These are phyloP conservation scores for Trametes versicolor DNA, from an alignment of 1,284 basidiomycete genomes.

Conservation along the genomic window DNA sequence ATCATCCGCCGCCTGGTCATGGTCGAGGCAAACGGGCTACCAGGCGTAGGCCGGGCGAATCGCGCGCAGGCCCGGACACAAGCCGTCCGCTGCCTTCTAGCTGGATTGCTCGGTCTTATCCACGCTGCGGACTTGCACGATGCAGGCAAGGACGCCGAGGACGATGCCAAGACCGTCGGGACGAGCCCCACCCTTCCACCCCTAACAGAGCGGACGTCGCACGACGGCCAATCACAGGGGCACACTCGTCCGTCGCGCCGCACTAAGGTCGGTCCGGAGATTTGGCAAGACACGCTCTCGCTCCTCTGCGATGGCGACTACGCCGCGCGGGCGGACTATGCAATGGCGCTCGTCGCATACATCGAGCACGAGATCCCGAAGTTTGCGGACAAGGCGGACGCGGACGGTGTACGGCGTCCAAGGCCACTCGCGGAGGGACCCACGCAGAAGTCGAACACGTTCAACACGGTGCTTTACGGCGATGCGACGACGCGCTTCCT, in stretches of 20 bases:
- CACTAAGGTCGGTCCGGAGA: slow-evolving; percentile 80
- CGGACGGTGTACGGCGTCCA: slow-evolving; percentile 54
- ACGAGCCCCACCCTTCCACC: slow-evolving; percentile 34
- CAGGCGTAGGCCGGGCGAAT: slow-evolving; percentile 54
- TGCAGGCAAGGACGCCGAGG: slow-evolving; percentile 44
- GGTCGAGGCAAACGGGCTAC: slow-evolving; percentile 73
- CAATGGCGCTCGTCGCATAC: slow-evolving; percentile 77
- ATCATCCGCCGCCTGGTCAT: slow-evolving; percentile 80
- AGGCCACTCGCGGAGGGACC: slow-evolving; percentile 56
- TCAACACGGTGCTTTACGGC: slow-evolving; percentile 64
- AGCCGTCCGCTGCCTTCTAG: slow-evolving; percentile 79
- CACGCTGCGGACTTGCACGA: slow-evolving; percentile 67
- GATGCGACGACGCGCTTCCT: slow-evolving; percentile 76
- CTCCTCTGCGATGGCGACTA: slow-evolving; percentile 83
- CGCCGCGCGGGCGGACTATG: slow-evolving; percentile 80
- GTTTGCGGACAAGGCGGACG: slow-evolving; percentile 57
- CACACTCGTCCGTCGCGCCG: slow-evolving; percentile 58
- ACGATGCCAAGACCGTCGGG: slow-evolving; percentile 35
- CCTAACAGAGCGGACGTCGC: slow-evolving; percentile 27
- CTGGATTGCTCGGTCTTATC: slow-evolving; percentile 79
- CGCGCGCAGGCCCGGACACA: slow-evolving; percentile 64
- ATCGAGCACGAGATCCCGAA: slow-evolving; percentile 79
- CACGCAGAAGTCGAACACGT: slow-evolving; percentile 54
- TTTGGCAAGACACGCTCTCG: slow-evolving; percentile 90
- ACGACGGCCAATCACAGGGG: slow-evolving; percentile 23